Conservation (phyloP, 2,329 filamentous ascomycete species). For the Niveomyces coronatus region DNA sequence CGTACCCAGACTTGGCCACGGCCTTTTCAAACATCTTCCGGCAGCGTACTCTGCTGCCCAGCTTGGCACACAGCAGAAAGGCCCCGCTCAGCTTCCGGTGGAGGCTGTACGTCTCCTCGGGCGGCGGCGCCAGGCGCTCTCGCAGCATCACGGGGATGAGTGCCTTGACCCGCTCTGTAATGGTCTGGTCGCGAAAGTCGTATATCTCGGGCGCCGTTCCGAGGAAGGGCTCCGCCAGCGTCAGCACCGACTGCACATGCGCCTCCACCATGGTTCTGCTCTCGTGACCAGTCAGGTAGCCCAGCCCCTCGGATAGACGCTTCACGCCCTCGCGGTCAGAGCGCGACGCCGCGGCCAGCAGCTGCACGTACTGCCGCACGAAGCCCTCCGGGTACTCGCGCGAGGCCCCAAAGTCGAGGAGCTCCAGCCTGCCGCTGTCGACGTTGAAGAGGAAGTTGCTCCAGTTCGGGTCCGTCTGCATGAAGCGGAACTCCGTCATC, state of each 20-base stretch:
- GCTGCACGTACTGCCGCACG: conserved; percentile 65
- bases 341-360: conserved; percentile 70
- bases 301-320: conserved; percentile 62
- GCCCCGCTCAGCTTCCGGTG: conserved; percentile 93
- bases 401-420: conserved; percentile 91
- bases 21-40: conserved; percentile 65
- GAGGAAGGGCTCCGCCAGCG: conserved; percentile 85
- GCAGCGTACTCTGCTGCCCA: conserved; percentile 76
- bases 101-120: conserved; percentile 93
- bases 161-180: conserved; percentile 81
- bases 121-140: conserved; percentile 80
- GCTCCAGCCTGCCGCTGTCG: conserved; percentile 60
- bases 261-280: conserved; percentile 79
- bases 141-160: conserved; percentile 89
- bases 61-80: conserved; percentile 77
- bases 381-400: conserved; percentile 76
- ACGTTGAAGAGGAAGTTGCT: conserved; percentile 94
- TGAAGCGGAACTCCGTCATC: conserved; percentile 89
- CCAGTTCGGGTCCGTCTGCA: conserved; percentile 99
- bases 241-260: conserved; percentile 78
- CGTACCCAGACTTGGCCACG: conserved; percentile 27
- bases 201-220: conserved; percentile 69
- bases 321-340: conserved; percentile 55
- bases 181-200: conserved; percentile 89
- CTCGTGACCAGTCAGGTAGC: conserved; percentile 88